Conservation (phyloP, 805 yeast genomes). For the Yamadazyma endophytica region DNA sequence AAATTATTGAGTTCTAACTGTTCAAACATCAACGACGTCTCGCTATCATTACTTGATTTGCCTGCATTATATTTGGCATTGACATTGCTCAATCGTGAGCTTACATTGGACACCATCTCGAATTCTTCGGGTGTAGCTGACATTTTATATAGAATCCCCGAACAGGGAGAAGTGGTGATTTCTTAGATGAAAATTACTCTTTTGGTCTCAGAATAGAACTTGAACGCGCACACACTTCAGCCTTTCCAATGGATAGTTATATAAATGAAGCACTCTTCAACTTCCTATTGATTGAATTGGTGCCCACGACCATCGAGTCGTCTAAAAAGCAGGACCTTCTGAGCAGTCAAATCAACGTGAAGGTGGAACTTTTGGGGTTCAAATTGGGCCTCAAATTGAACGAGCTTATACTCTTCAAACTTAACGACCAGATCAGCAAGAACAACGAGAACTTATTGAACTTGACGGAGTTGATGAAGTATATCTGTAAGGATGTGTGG, state of each 20-base stretch:
- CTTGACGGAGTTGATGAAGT: conserved; percentile 81
- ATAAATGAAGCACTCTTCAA: conserved; percentile 9
- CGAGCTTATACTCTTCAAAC: conserved; percentile 42
- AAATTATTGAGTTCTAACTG: conserved; percentile 1
- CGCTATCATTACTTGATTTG: conserved; percentile 1
- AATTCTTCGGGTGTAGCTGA: too few species aligned
- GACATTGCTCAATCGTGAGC: too few species aligned
- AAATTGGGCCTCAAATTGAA: conserved; percentile 58
- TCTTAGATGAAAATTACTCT: too few species aligned
- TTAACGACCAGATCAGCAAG: conserved; percentile 22
- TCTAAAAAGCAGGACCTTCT: conserved; percentile 5
- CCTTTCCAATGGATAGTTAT: too few species aligned
- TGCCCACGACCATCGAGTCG: conserved; percentile 10
- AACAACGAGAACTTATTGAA: conserved; percentile 44
- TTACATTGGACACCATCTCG: too few species aligned
- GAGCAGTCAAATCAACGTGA: conserved; percentile 7
- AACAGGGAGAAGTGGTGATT: too few species aligned
- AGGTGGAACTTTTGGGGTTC: conserved; percentile 65
- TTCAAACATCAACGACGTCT: conserved; percentile 6
- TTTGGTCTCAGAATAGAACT: too few species aligned
- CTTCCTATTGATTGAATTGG: conserved; percentile 11
- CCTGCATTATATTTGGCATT: too few species aligned
- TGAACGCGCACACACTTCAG: too few species aligned
- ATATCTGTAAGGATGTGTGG: conserved; percentile 92
- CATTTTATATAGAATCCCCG: too few species aligned